Evolutionary conservation across 2,329 filamentous ascomycete species (phyloP).

Genomic region (Lasiodiplodia theobromae): DNA sequence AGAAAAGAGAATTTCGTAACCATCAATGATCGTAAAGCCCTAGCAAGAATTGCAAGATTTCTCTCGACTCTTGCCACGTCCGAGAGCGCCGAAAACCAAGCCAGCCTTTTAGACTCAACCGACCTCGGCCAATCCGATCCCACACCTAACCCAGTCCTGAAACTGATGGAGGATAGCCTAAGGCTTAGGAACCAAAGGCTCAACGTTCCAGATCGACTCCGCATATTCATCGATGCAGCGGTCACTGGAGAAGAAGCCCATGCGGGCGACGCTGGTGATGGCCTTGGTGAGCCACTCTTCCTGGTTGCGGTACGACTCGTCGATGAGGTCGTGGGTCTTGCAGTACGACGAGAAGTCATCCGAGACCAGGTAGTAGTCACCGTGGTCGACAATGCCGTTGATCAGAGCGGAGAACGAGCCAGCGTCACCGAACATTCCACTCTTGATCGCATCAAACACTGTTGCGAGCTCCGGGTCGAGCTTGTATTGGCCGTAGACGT

Average conservation of each 20-base stretch:
- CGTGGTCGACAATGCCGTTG: conserved; percentile 85
- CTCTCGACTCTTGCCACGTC: neutral
- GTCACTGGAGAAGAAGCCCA: conserved; percentile 98
- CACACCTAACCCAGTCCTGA: neutral
- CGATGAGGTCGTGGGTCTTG: conserved; percentile 87
- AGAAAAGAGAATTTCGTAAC: neutral
- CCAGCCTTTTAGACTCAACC: neutral
- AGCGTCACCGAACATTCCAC: conserved; percentile 80
- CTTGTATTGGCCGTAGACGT: conserved; percentile 81
- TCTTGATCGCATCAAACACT: conserved; percentile 85
- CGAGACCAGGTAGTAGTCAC: conserved; percentile 96
- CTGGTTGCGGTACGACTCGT: conserved; percentile 89
- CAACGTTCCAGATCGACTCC: conserved; percentile 95
- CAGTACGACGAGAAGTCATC: conserved; percentile 97
- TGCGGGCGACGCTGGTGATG: conserved; percentile 85
- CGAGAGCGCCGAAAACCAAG: neutral
- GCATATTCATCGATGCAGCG: conserved; percentile 97
- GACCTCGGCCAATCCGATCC: neutral
- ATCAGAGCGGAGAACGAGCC: conserved; percentile 83
- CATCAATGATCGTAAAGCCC: conserved; percentile 17
- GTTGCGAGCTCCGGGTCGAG: conserved; percentile 78
- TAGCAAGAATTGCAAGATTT: neutral
- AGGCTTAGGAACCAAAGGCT: conserved; percentile 68
- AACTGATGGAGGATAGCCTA: neutral
- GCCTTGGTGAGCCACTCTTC: conserved; percentile 92